Evolutionary conservation across 345 rosid genomes (phyloP).

Genomic region (Abelmoschus esculentus): DNA sequence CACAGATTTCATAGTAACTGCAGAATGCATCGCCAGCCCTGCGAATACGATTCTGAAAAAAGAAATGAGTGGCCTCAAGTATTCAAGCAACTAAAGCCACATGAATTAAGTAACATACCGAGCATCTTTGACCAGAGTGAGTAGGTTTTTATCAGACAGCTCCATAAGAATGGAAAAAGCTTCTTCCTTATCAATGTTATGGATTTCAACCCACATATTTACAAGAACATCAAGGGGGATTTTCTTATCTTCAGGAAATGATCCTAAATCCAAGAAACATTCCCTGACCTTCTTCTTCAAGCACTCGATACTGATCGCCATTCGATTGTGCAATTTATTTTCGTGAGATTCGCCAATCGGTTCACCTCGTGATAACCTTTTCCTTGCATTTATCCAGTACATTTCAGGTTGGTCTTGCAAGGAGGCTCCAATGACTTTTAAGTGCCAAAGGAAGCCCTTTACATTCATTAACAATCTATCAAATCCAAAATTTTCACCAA

Average conservation of each 20-base stretch:
- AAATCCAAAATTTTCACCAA: neutral
- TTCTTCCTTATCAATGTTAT: conserved; percentile 42
- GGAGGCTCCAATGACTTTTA: conserved; percentile 85
- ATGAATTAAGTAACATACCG: conserved; percentile 32
- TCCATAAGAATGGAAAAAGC: conserved; percentile 68
- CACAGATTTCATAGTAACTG: conserved; percentile 60
- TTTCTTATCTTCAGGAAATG: conserved; percentile 90
- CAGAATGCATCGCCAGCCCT: conserved; percentile 70
- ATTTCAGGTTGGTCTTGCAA: conserved; percentile 48
- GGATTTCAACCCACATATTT: conserved; percentile 80
- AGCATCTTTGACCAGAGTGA: conserved; percentile 72
- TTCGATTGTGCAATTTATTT: conserved; percentile 51
- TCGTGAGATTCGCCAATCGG: conserved; percentile 67
- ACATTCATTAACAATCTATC: conserved; percentile 68
- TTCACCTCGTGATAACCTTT: conserved; percentile 58
- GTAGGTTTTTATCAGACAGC: conserved; percentile 68
- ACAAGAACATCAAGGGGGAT: conserved; percentile 80
- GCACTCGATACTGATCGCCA: conserved; percentile 57
- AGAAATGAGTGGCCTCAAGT: conserved; percentile 6
- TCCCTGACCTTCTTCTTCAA: conserved; percentile 45
- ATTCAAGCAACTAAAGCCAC: neutral
- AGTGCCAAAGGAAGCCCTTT: conserved; percentile 95
- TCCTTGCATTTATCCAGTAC: conserved; percentile 61
- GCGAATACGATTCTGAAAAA: conserved; percentile 19
- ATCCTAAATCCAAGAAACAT: conserved; percentile 86